Evolutionary conservation across 108 stramenopile species (phyloP), one percentile per base, ranked within the genome.

Genomic region (Epithemia pelagica): DNA sequence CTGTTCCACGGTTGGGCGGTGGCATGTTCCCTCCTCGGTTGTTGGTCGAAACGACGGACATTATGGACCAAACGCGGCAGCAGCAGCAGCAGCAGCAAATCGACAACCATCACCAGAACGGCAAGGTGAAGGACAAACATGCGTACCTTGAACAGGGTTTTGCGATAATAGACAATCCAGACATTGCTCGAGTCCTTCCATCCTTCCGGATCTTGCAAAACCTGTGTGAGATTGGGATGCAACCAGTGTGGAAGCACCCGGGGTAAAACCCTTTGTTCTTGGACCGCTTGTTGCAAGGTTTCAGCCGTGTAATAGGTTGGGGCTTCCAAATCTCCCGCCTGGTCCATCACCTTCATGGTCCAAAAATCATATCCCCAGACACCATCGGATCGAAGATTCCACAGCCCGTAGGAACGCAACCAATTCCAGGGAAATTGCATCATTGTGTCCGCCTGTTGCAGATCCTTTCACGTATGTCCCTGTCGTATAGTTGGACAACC

Each of bases 381-480:
- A 75, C 79, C 79, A 75, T 76, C 2, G 27, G 10, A 22, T 52
- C 65, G 28, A 24, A 58, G 58, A 53, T 80, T 82, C 32, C 68
- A 70, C 21, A 85, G 19, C 0, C 84, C 84, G 3, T 82, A 59
- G 32, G 69, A 52, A 7, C 78, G 72, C 33, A 85, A 52, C 0
- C 61, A 68, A 23, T 56, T 64, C 65, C 74, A 73, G 1, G 81
- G 77, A 61, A 78, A 56, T 19, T 54, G 64, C 85, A 82, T 82
- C 23, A 63, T 32, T 32, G 60, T 62, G 20, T 74, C 69, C 5
- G 82, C 73, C 52, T 73, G 57, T 2, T 66, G 71, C 46, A 78
- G 69, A 64, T 86, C 85, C 21, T 61, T 58, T 37, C 82, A 70
- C 0, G 77, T 82, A 59, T 79, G 75, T 0, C 83, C 37, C 37